Percentiles rank a stretch among this genome's conserved stretches.
Evolutionary conservation across 2,329 filamentous ascomycete species (phyloP).

Genomic region (Alternaria triticina): DNA sequence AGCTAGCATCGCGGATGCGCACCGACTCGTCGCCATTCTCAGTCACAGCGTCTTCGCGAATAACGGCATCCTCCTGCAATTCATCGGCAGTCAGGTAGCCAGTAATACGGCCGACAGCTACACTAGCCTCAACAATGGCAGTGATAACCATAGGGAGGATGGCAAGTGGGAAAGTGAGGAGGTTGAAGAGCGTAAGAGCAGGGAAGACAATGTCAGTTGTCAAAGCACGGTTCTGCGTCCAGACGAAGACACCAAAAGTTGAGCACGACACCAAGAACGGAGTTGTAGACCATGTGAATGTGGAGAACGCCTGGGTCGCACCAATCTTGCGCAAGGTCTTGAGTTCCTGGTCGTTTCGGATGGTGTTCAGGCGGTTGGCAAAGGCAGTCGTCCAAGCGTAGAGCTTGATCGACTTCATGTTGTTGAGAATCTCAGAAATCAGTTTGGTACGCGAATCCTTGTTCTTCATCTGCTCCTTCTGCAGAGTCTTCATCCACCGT

Average conservation of each 20-base stretch:
- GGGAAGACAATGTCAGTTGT: conserved; percentile 97
- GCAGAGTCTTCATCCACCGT: conserved; percentile 88
- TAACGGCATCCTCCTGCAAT: conserved; percentile 83
- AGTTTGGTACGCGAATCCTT: conserved; percentile 92
- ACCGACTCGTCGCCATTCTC: conserved; percentile 86
- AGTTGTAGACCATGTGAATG: conserved; percentile 97
- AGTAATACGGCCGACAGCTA: conserved; percentile 85
- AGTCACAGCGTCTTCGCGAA: conserved; percentile 70
- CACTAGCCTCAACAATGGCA: conserved; percentile 92
- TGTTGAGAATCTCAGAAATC: conserved; percentile 97
- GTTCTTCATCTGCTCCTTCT: conserved; percentile 98
- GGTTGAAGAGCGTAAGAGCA: conserved; percentile 89
- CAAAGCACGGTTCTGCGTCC: conserved; percentile 79
- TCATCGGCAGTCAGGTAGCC: conserved; percentile 88
- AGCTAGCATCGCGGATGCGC: conserved; percentile 80
- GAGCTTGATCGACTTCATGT: conserved; percentile 99
- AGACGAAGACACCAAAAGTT: conserved; percentile 92
- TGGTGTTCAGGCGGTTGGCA: conserved; percentile 95
- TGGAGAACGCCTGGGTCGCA: conserved; percentile 89
- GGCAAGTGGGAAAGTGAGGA: conserved; percentile 92
- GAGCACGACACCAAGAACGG: conserved; percentile 97
- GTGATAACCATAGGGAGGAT: conserved; percentile 98
- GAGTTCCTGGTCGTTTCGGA: conserved; percentile 93
- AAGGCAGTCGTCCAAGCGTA: conserved; percentile 98
- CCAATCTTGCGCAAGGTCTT: conserved; percentile 97